Evolutionary conservation across 2,329 filamentous ascomycete genomes (phyloP), one percentile per base, ranked within the genome.

Genomic region (Ceratocystis albifundus): DNA sequence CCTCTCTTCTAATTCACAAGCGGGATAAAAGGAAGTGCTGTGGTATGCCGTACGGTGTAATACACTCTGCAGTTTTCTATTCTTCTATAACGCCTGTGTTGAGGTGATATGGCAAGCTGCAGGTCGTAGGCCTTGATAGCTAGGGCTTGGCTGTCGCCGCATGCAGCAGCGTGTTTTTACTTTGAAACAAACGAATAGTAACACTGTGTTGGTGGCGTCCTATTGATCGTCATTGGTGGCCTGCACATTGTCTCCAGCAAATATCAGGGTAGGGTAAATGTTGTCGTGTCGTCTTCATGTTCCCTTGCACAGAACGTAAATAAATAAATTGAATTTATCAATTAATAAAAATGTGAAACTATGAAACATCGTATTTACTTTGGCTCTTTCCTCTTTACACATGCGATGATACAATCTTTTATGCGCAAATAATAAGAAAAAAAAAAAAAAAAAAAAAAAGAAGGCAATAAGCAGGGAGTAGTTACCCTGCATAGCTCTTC

Each of bases 351-450:
- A 50, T 4, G 12, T 53, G 25, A 53, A 25, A 20, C 48, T 53
- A 25, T 53, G 48, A 53, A 53, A 53, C 48, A 53, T 53, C 20
- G 48, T 25, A 53, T 53, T 53, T 53, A 8, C 48, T 53, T 25
- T 25, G 22, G 8, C 3, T 25, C 48, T 53, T 53, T 8, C 20
- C 48, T 28, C 20, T 15, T 22, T 15, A 48, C n/a, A 53, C 15
- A n/a, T 25, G 8, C 48, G 20, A 22, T 53, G 20, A 4, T 53
- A 22, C 48, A 20, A 3, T 57, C 28, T 32, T 32, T 30, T 1
- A 30, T 59, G 25, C 28, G 17, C 22, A n/a, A 15, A 15, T 6
- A 59, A 17, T 25, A 57, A 4, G 32, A 17, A 15, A 55, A 57
- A 30, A 5, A 17, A 25, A 57, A 4, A 57, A 17, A 15, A 55